A percentile compares a stretch with the other conserved stretches of the same genome.
phyloP scores from a whole-genome alignment of 2,329 filamentous ascomycete genomes.

The Pyricularia sp. region DNA sequence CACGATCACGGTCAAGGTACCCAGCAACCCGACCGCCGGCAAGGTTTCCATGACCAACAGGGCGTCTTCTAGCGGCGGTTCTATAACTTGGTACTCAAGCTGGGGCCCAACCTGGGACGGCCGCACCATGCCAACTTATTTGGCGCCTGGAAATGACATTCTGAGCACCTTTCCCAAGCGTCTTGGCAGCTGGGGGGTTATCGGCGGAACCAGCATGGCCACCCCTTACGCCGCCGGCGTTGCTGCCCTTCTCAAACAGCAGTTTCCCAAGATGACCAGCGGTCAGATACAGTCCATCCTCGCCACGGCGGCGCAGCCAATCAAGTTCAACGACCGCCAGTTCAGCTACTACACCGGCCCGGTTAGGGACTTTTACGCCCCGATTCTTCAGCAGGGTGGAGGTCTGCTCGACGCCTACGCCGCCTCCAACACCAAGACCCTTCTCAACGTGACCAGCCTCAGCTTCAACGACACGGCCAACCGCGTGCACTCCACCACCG shows the following conservation, averaged over 20 bases:
- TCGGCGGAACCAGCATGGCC: background rate
- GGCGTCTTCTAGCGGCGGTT: background rate
- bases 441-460: constrained; percentile 25
- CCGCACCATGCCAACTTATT: constrained; percentile 9
- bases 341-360: constrained; percentile 8
- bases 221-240: background rate
- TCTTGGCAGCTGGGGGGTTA: background rate
- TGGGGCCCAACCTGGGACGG: constrained; percentile 3
- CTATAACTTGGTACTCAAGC: background rate
- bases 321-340: constrained; percentile 10
- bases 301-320: constrained; percentile 16
- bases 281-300: constrained; percentile 13
- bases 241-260: background rate
- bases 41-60: constrained; percentile 9
- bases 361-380: constrained; percentile 4
- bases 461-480: constrained; percentile 32
- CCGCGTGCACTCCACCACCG: constrained; percentile 18
- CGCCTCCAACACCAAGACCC: constrained; percentile 24
- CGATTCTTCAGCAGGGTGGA: constrained; percentile 7
- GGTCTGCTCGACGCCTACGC: constrained; percentile 26
- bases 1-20: constrained; percentile 24
- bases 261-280: background rate
- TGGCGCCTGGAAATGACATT: background rate
- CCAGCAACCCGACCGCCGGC: constrained; percentile 19
- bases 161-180: background rate